Evolutionary conservation across 768 basidiomycete species (phyloP), one percentile per base, ranked within the genome.

Genomic region (Polyporus arcularius): DNA sequence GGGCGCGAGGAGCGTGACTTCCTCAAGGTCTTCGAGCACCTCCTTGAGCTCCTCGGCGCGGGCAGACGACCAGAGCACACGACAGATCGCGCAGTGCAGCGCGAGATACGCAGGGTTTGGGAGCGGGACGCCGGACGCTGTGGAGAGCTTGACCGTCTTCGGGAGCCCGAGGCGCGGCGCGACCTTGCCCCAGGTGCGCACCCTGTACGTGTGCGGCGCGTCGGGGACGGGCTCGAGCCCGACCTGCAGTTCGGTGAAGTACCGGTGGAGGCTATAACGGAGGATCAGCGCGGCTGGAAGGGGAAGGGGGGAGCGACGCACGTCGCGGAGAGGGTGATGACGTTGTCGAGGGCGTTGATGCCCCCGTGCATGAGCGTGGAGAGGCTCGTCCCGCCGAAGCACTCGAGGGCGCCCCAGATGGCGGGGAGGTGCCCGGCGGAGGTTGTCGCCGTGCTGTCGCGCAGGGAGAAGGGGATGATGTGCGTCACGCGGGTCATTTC

Each of bases 291-390:
- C 49, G 31, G 9, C 32, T 4, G 48, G 4, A 16, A 38, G 2
- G 38, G 2, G 15, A 18, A 21, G 30, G 2, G 4, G n/a, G 28
- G 26, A 49, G 12, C 28, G 40, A 52, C 61, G 43, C 26, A 62
- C 61, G 61, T 62, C 18, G 61, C 61, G 28, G 61, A 62, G n/a
- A 62, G 61, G 16, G 61, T 57, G 55, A 62, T 53, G 51, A 62
- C 55, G 50, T 62, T 62, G 55, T 62, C 55, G n/a, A 57, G 61
- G 8, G 61, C 45, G 51, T 62, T 62, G 51, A 62, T 62, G 30
- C 61, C 61, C 14, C 61, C 55, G 51, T 62, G 61, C 61, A 62
- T 62, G 43, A 62, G 61, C 14, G 55, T 21, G 43, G 55, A 50
- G 43, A 62, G 55, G 38, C 55, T 43, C 30, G 30, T 47, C 41